These are phyloP conservation scores for Kluyveromyces sp. DNA, from an alignment of 1,139 yeast species.

Conservation along the genomic window DNA sequence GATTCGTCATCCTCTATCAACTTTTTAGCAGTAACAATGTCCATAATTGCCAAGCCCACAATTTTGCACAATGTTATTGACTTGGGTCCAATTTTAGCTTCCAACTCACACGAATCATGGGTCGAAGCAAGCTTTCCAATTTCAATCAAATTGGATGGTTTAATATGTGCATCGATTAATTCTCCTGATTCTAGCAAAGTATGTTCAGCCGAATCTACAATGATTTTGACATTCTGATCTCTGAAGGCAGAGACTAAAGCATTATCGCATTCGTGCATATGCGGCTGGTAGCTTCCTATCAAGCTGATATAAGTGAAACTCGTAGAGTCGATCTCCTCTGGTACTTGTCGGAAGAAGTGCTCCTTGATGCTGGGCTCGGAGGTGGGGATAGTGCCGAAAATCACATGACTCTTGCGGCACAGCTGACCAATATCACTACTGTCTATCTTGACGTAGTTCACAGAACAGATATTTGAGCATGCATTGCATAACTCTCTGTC, in stretches of 20 bases:
- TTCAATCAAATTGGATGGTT: constrained; percentile 36
- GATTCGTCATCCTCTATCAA: constrained; percentile 6
- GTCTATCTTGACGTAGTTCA: constrained; percentile 16
- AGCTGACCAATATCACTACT: constrained; percentile 11
- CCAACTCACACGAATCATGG: not conserved
- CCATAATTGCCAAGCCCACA: constrained; percentile 60
- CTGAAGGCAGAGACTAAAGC: constrained; percentile 30
- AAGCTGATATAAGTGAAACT: constrained; percentile 43
- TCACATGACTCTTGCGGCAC: constrained; percentile 33
- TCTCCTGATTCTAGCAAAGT: constrained; percentile 60
- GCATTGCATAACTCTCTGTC: constrained; percentile 31
- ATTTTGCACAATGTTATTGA: constrained; percentile 42
- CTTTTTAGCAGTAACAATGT: constrained; percentile 37
- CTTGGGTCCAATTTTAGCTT: constrained; percentile 5
- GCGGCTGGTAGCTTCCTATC: constrained; percentile 64
- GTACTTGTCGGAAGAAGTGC: constrained; percentile 26
- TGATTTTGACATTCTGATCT: constrained; percentile 30
- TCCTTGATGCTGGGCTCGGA: constrained; percentile 40
- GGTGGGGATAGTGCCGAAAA: constrained; percentile 56
- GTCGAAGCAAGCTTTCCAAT: constrained; percentile 33
- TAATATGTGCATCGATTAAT: constrained; percentile 39
- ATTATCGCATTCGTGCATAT: constrained; percentile 57
- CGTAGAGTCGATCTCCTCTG: constrained; percentile 25
- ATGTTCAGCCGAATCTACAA: constrained; percentile 56
- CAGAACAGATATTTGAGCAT: constrained; percentile 1